phyloP scores from a whole-genome alignment of 805 yeast genomes.

The Wickerhamomyces strasburgensis region DNA sequence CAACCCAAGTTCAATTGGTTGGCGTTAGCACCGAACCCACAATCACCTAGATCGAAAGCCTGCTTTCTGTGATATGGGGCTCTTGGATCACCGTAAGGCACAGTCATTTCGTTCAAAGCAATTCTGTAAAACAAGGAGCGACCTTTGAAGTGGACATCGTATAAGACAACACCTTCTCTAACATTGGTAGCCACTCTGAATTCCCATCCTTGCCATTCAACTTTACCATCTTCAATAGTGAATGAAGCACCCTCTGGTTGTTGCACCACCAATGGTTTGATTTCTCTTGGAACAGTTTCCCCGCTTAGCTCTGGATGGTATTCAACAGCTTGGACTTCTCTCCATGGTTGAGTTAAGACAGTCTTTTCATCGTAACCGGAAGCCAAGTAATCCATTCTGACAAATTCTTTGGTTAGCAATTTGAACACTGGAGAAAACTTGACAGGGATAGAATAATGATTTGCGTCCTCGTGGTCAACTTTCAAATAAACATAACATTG shows the following conservation, averaged over 20 bases:
- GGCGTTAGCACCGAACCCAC: slow-evolving; percentile 74
- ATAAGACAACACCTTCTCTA: slow-evolving; percentile 76
- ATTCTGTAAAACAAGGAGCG: slow-evolving; percentile 71
- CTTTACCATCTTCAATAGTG: slow-evolving; percentile 50
- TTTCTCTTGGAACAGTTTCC: slow-evolving; percentile 42
- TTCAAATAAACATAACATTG: slow-evolving; percentile 75
- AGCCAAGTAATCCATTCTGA: slow-evolving; percentile 71
- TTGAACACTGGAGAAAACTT: slow-evolving; percentile 73
- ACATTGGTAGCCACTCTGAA: slow-evolving; percentile 64
- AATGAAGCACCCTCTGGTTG: slow-evolving; percentile 85
- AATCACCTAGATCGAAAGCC: slow-evolving; percentile 82
- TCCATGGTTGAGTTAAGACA: slow-evolving; percentile 53
- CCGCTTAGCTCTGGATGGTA: slow-evolving; percentile 70
- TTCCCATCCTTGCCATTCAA: slow-evolving; percentile 82
- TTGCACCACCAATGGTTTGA: slow-evolving; percentile 62
- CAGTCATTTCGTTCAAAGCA: slow-evolving; percentile 79
- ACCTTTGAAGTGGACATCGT: slow-evolving; percentile 70
- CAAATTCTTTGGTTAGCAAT: slow-evolving; percentile 51
- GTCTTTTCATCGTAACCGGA: slow-evolving; percentile 61
- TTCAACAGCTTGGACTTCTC: slow-evolving; percentile 55
- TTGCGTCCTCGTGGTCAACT: slow-evolving; percentile 63
- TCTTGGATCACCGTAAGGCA: slow-evolving; percentile 83
- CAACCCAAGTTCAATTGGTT: slow-evolving; percentile 69
- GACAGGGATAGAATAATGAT: slow-evolving; percentile 71
- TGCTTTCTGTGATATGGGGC: slow-evolving; percentile 81